These are phyloP conservation scores for Amanita muscaria DNA, from an alignment of 768 basidiomycete genomes.

Conservation along the genomic window DNA sequence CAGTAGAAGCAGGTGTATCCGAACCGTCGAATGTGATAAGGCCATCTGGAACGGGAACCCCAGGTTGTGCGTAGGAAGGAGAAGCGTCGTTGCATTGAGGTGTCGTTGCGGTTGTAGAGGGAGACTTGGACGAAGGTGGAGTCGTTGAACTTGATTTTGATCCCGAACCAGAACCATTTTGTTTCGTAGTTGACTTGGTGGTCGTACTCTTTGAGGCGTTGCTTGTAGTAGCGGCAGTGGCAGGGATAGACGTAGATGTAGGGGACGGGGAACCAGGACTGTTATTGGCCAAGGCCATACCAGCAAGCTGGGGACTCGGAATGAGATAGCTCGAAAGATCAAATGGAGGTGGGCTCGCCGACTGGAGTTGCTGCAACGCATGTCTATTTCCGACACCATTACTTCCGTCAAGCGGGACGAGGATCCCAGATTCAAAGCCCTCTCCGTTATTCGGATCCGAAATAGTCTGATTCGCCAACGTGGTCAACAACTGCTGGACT, in stretches of 20 bases:
- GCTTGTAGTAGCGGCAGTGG: too few relatives aligned
- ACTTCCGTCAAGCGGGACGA: background rate
- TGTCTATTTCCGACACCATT: background rate
- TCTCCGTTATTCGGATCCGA: constrained; percentile 16
- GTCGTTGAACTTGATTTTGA: too few relatives aligned
- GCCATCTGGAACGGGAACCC: constrained; percentile 16
- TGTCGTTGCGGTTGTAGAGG: background rate
- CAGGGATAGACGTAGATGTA: too few relatives aligned
- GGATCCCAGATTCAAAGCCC: background rate
- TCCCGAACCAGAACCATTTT: too few relatives aligned
- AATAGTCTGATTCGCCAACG: constrained; percentile 29
- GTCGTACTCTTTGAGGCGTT: too few relatives aligned
- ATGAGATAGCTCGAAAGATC: constrained; percentile 19
- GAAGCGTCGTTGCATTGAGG: background rate
- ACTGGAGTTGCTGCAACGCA: background rate
- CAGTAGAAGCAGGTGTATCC: background rate
- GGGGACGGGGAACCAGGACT: too few relatives aligned
- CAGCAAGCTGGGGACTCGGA: constrained; percentile 1
- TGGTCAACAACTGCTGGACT: constrained; percentile 47
- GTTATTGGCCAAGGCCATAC: background rate
- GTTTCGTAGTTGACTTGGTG: too few relatives aligned
- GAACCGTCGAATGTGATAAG: constrained; percentile 24
- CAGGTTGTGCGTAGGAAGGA: constrained; percentile 8
- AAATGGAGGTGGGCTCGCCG: constrained; percentile 18
- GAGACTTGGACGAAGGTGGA: background rate